Evolutionary conservation across 495 filamentous ascomycete genomes (phyloP).

Genomic region (Trichoderma erinaceum): DNA sequence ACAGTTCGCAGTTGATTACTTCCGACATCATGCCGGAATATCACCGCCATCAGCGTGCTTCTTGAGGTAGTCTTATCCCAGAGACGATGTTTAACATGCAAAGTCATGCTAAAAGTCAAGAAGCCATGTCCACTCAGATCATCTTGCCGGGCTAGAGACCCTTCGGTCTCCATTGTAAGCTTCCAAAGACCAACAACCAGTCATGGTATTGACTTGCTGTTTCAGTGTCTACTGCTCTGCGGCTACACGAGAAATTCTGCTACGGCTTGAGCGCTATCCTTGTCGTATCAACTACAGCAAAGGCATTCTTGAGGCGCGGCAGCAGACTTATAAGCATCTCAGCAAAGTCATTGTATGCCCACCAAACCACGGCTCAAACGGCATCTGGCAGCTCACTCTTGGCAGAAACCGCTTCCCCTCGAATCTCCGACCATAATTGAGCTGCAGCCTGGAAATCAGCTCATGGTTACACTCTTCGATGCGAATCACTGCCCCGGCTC

Average conservation of each 20-base stretch:
- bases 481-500: constrained; percentile 90
- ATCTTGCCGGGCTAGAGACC: constrained; percentile 76
- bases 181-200: not conserved
- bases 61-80: constrained; percentile 30
- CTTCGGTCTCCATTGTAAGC: constrained; percentile 63
- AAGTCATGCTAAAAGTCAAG: too few relatives aligned
- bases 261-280: constrained; percentile 68
- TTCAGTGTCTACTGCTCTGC: constrained; percentile 78
- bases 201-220: constrained; percentile 14
- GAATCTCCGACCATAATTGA: constrained; percentile 78
- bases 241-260: constrained; percentile 70
- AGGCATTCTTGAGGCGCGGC: constrained; percentile 67
- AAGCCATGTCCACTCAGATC: constrained; percentile 90
- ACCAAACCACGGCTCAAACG: constrained; percentile 21
- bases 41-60: constrained; percentile 76
- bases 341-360: constrained; percentile 53
- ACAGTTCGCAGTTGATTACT: constrained; percentile 67
- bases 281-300: constrained; percentile 72
- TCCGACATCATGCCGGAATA: constrained; percentile 51
- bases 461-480: constrained; percentile 80
- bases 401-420: constrained; percentile 71
- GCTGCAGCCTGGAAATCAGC: constrained; percentile 55
- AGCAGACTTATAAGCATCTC: constrained; percentile 68
- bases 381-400: constrained; percentile 11
- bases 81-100: too few relatives aligned